A percentile compares a stretch with the other conserved stretches of the same genome.
These are phyloP conservation scores for Pythium chondricola DNA, from an alignment of 352 stramenopile species.

Conservation along the genomic window DNA sequence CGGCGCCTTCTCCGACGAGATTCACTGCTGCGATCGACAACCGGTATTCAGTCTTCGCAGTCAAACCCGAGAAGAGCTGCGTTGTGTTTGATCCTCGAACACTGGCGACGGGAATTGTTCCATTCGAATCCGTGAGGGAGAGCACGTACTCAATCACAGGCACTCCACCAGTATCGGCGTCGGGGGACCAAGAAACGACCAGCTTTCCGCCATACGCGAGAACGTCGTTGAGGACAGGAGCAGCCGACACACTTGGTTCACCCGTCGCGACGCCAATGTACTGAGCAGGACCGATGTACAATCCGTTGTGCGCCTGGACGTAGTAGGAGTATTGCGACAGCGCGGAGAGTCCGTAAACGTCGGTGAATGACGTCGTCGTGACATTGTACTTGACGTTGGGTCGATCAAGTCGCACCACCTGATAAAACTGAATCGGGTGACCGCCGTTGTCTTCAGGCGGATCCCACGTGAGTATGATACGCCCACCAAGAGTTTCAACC, in stretches of 20 bases:
- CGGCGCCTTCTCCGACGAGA: constrained; percentile 1
- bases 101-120: neutral
- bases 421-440: constrained; percentile 30
- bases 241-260: constrained; percentile 20
- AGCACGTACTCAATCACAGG: constrained; percentile 25
- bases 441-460: constrained; percentile 41
- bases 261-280: constrained; percentile 15
- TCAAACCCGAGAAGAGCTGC: constrained; percentile 4
- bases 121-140: constrained; percentile 1
- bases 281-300: constrained; percentile 12
- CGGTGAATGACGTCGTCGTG: constrained; percentile 19
- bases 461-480: constrained; percentile 34
- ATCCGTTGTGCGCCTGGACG: constrained; percentile 39
- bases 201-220: constrained; percentile 36
- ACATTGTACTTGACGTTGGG: constrained; percentile 3
- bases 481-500: constrained; percentile 17
- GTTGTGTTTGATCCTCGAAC: neutral
- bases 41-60: constrained; percentile 12
- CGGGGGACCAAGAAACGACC: constrained; percentile 28
- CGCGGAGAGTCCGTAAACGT: constrained; percentile 25
- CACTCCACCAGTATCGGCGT: constrained; percentile 39
- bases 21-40: constrained; percentile 5
- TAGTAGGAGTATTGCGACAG: constrained; percentile 30
- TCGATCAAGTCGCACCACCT: constrained; percentile 24
- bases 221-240: constrained; percentile 14